Base-by-base conservation (phyloP, 148 eudicot species). In the Pouteria glomerata region DNA sequence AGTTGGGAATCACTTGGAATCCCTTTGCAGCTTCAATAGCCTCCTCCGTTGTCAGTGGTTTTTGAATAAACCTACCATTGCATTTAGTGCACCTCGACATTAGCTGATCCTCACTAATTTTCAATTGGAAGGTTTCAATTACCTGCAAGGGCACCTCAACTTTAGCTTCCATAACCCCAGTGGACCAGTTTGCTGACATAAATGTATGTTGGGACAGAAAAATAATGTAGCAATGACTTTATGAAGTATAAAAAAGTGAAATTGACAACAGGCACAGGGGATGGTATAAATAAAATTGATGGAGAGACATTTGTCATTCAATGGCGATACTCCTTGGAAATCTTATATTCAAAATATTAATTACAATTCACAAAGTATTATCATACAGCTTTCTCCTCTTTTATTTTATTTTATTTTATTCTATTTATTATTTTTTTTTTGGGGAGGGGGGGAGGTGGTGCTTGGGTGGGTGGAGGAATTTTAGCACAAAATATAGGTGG, bases 71-170 rank as follows among this genome's bases (percentile, higher is more conserved):
- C 68, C 58, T 86, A 56, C 98, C 98, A 66, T 91, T 91, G 87
- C 98, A 94, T 77, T 94, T 94, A 19, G 97, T 83, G 86, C 98
- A 94, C 74, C 98, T 91, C 59, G 97, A 91, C 98, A 94, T 91
- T 11, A 94, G 81, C 69, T 80, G 87, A 66, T 88, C 87, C 83
- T 94, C 97, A 34, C 85, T 87, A 62, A 94, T 85, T 47, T 86
- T 84, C 63, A 94, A 74, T 59, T 89, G 78, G 67, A 94, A 94
- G 14, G 89, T 89, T 68, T 91, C 89, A 63, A 94, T 91, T 58
- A 94, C 87, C 98, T 94, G 86, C 79, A 73, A 45, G 34, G 47
- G 66, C 50, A 56, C 48, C 59, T 57, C 51, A 30, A 55, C 42
- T 51, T 83, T 56, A 83, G 75, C 45, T 55, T 69, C 57, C 26